Base-by-base conservation (phyloP, 371 early-diverging fungal genomes). In the Phascolomyces articulosus region DNA sequence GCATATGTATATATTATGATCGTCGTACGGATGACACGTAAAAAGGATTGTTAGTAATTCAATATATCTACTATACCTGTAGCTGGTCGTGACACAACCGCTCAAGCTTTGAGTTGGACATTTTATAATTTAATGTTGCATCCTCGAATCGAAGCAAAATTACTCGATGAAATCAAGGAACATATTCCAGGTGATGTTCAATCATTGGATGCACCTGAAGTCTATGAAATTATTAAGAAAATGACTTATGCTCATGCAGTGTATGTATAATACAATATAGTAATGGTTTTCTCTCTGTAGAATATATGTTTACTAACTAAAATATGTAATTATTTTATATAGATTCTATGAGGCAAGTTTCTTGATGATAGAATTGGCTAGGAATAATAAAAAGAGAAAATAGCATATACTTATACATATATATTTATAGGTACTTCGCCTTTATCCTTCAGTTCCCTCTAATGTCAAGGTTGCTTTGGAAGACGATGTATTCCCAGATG, bases 401-500 rank as follows among this genome's bases (percentile, higher is more conserved):
- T n/a, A n/a, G n/a, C n/a, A n/a, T n/a, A n/a, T n/a, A n/a, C n/a
- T n/a, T n/a, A n/a, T n/a, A n/a, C n/a, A n/a, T n/a, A n/a, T n/a
- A n/a, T n/a, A n/a, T n/a, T n/a, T n/a, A n/a, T n/a, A n/a, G n/a
- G 78, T 87, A 0, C 68, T 93, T 7, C 83, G 93, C 13, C 71
- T 91, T 10, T 82, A 89, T 69, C 92, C 93, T 0, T 84, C 87
- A 10, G 92, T 94, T 0, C 93, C 94, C 31, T 64, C 59, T 3
- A 87, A 90, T 38, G 69, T 79, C 34, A 92, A 91, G 73, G 66
- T 72, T 40, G 90, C 89, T 11, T 64, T 89, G 21, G 65, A 85
- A n/a, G 91, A 90, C 63, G 88, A 89, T 69, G 66, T 87, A 3
- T 79, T 88, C 62, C 93, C 93, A 6, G 89, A 90, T 58, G 91